A percentile compares a stretch with the other conserved stretches of the same genome.
Conservation (phyloP, 2,329 filamentous ascomycete genomes). For the Tolypocladium ovalisporum region DNA sequence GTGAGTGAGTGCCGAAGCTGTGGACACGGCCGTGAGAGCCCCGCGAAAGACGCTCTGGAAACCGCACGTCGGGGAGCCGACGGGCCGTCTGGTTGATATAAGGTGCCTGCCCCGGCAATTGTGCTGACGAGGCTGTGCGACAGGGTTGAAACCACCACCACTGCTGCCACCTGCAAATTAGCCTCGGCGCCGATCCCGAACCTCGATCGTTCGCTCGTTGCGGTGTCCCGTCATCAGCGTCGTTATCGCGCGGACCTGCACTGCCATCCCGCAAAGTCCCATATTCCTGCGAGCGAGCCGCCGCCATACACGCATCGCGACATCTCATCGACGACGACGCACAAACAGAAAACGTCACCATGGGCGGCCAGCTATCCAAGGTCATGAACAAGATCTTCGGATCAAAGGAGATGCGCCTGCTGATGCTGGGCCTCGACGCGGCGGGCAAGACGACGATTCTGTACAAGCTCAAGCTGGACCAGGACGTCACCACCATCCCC, state of each 20-base stretch:
- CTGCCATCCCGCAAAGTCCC: neutral
- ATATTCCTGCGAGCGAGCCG: neutral
- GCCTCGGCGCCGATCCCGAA: neutral
- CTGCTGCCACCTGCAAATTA: neutral
- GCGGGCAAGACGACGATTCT: constrained; percentile 98
- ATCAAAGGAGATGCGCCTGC: constrained; percentile 96
- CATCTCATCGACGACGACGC: neutral
- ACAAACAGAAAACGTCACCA: constrained; percentile 34
- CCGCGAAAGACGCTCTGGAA: too few relatives aligned
- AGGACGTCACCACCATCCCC: constrained; percentile 96
- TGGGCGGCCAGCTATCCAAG: constrained; percentile 91
- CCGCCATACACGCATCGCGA: neutral
- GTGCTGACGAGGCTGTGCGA: neutral
- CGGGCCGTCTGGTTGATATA: neutral
- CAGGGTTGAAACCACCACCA: neutral
- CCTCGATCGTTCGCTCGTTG: too few relatives aligned
- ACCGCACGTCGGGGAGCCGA: too few relatives aligned
- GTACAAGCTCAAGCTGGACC: constrained; percentile 97
- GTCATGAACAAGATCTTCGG: constrained; percentile 98
- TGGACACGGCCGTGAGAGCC: too few relatives aligned
- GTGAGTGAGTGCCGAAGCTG: too few relatives aligned
- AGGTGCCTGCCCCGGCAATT: neutral
- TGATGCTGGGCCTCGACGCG: constrained; percentile 96
- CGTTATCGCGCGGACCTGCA: neutral
- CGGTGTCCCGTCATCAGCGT: neutral